Evolutionary conservation across 2,329 filamentous ascomycete species (phyloP).

Genomic region (Diplodia corticola): DNA sequence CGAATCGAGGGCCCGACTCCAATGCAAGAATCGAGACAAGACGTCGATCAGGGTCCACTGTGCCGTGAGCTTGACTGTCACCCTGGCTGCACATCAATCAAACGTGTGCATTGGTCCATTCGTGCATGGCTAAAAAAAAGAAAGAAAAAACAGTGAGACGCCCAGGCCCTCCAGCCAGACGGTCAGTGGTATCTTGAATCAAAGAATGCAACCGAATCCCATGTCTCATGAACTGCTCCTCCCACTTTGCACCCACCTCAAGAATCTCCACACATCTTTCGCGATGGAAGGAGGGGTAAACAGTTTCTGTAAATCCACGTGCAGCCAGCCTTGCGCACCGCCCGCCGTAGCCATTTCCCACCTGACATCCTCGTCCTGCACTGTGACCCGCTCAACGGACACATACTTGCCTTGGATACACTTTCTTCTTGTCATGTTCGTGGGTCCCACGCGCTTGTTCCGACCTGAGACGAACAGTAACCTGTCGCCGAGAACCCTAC

Average conservation of each 20-base stretch:
- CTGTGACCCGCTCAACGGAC: conserved; percentile 62
- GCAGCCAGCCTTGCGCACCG: conserved; percentile 67
- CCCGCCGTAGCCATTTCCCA: conserved; percentile 80
- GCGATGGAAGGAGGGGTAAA: conserved; percentile 63
- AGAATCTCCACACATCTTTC: conserved; percentile 70
- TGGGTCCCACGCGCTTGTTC: conserved; percentile 23
- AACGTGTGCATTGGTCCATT: too few species aligned
- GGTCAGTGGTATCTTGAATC: background rate
- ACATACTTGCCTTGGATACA: conserved; percentile 63
- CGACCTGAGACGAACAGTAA: conserved; percentile 33
- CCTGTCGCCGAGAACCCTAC: conserved; percentile 34
- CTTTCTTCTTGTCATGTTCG: conserved; percentile 36
- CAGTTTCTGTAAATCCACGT: conserved; percentile 65
- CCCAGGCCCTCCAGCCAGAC: background rate
- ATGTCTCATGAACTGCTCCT: background rate
- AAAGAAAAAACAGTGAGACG: background rate
- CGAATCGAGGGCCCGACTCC: background rate
- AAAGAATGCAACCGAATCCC: background rate
- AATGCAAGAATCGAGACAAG: background rate
- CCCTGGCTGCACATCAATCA: background rate
- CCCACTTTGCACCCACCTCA: conserved; percentile 54
- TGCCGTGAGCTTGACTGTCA: background rate
- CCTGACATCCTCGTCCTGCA: conserved; percentile 49
- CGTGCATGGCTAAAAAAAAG: too few species aligned
- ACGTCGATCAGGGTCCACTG: conserved; percentile 11